Conservation (phyloP, 2,329 filamentous ascomycete genomes). For the Endoconidiophora laricicola region DNA sequence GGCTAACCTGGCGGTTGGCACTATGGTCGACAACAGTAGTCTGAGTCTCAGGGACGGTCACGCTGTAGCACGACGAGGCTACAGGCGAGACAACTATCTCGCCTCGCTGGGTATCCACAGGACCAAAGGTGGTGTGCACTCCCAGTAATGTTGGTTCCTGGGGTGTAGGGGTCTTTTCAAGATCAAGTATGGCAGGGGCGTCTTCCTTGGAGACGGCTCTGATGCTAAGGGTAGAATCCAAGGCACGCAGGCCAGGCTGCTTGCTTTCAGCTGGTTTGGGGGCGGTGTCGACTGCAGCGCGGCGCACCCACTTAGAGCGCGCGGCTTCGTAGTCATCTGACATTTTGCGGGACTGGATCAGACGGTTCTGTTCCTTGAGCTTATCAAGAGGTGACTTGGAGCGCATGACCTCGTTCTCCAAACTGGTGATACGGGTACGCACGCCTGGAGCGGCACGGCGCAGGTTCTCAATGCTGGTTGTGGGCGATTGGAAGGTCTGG, state of each 20-base stretch:
- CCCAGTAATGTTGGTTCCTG: neutral
- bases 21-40: conserved; percentile 7
- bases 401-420: conserved; percentile 12
- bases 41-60: conserved; percentile 12
- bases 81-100: conserved; percentile 10
- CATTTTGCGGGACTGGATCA: conserved; percentile 6
- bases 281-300: conserved; percentile 1
- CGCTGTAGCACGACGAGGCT: conserved; percentile 11
- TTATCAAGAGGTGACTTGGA: conserved; percentile 13
- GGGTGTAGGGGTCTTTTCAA: neutral
- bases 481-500: conserved; percentile 9
- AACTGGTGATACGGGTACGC: conserved; percentile 11
- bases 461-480: conserved; percentile 10
- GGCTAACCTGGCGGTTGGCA: conserved; percentile 11
- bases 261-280: conserved; percentile 5
- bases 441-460: conserved; percentile 11
- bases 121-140: neutral
- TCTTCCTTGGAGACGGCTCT: neutral
- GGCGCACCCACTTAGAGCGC: conserved; percentile 11
- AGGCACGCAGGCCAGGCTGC: conserved; percentile 6
- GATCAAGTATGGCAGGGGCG: neutral
- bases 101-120: neutral
- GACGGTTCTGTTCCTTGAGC: conserved; percentile 12
- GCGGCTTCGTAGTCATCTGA: conserved; percentile 12
- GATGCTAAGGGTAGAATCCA: conserved; percentile 7